Evolutionary conservation across 225 moss, liverwort and hornwort species (phyloP).

Genomic region (Physcomitrellopsis africana): DNA sequence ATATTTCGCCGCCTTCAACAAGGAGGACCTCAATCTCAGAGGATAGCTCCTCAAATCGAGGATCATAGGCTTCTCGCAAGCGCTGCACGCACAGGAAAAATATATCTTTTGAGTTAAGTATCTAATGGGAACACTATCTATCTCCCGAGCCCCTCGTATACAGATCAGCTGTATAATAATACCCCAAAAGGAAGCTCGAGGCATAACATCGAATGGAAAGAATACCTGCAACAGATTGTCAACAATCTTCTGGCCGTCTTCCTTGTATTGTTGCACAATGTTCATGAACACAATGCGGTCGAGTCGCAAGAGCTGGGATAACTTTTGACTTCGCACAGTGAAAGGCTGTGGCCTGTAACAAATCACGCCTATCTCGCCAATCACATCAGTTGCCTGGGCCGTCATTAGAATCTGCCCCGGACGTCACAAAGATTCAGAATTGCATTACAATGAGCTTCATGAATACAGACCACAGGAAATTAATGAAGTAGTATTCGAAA

Average conservation of each 20-base stretch:
- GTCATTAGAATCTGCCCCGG: conserved; percentile 44
- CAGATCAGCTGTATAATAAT: too few species aligned
- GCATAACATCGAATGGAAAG: too few species aligned
- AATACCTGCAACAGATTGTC: conserved; percentile 64
- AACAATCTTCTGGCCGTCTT: conserved; percentile 63
- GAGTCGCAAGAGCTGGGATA: conserved; percentile 65
- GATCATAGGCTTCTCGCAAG: conserved; percentile 48
- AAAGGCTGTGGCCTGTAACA: conserved; percentile 74
- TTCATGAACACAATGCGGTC: conserved; percentile 52
- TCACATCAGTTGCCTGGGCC: conserved; percentile 42
- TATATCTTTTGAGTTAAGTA: not conserved
- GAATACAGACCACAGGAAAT: too few species aligned
- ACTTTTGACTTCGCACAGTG: conserved; percentile 54
- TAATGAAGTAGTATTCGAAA: too few species aligned
- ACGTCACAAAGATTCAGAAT: too few species aligned
- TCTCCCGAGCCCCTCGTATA: too few species aligned
- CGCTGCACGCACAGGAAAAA: conserved; percentile 37
- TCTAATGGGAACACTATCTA: too few species aligned
- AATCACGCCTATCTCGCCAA: conserved; percentile 68
- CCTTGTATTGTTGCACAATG: conserved; percentile 46
- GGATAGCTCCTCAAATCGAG: conserved; percentile 41
- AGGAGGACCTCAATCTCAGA: conserved; percentile 53
- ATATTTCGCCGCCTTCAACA: conserved; percentile 53
- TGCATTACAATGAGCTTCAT: too few species aligned
- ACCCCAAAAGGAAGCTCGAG: too few species aligned